Conservation (phyloP, 1,284 basidiomycete species). For the Stygiomarasmius scandens region DNA sequence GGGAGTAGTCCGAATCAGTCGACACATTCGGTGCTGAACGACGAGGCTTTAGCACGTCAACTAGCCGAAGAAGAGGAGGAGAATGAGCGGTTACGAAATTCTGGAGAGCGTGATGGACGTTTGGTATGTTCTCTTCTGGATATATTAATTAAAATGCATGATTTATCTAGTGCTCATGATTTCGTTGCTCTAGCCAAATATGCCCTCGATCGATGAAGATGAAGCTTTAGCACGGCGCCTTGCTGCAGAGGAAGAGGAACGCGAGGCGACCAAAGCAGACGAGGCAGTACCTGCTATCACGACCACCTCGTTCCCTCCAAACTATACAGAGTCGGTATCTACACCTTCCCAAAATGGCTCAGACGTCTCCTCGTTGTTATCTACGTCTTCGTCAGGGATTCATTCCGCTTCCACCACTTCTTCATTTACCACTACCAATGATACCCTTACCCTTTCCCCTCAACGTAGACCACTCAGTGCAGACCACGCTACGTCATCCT, state of each 20-base stretch:
- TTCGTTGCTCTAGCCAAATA: neutral
- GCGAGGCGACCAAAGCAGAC: neutral
- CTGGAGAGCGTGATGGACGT: neutral
- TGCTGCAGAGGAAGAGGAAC: slow-evolving; percentile 30
- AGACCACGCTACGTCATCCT: neutral
- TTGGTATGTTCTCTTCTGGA: neutral
- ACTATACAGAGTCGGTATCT: slow-evolving; percentile 16
- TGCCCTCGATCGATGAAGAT: slow-evolving; percentile 6
- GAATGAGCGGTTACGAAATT: slow-evolving; percentile 14
- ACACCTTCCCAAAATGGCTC: slow-evolving; percentile 1
- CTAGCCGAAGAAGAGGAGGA: slow-evolving; percentile 34
- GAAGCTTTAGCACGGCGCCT: slow-evolving; percentile 24
- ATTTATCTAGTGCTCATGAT: neutral
- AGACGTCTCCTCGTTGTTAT: slow-evolving; percentile 1
- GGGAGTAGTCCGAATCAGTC: neutral
- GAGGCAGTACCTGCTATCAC: neutral
- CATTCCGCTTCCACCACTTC: neutral
- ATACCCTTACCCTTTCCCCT: neutral
- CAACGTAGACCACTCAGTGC: neutral
- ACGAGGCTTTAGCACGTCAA: slow-evolving; percentile 17
- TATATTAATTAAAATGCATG: neutral
- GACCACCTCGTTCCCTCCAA: slow-evolving; percentile 9
- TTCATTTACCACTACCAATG: slow-evolving; percentile 1
- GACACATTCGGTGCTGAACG: neutral
- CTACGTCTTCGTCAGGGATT: slow-evolving; percentile 5